Percentiles rank a stretch among this genome's conserved stretches.
Conservation (phyloP, 2,329 filamentous ascomycete genomes). For the Malbranchea cinnamomea region DNA sequence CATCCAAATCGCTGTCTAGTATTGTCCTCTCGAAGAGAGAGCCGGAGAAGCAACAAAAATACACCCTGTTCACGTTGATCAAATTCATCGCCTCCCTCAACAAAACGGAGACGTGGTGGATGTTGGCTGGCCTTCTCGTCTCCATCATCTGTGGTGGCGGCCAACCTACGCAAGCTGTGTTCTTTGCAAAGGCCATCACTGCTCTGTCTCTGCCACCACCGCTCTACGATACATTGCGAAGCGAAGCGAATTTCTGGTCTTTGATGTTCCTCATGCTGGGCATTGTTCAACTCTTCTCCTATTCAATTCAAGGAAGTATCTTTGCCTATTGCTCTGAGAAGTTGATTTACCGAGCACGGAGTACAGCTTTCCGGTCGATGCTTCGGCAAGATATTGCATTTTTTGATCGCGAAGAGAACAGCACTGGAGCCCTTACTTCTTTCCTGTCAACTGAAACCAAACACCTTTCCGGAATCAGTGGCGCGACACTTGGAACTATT, state of each 20-base stretch:
- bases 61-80: slow-evolving; percentile 60
- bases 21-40: slow-evolving; percentile 46
- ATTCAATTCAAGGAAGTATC: slow-evolving; percentile 51
- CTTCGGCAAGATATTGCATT: slow-evolving; percentile 85
- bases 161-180: slow-evolving; percentile 61
- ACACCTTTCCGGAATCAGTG: slow-evolving; percentile 74
- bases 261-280: slow-evolving; percentile 80
- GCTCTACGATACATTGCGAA: slow-evolving; percentile 43
- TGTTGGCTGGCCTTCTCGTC: slow-evolving; percentile 59
- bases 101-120: slow-evolving; percentile 50
- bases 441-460: slow-evolving; percentile 85
- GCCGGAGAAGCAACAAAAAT: slow-evolving; percentile 39
- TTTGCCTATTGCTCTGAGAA: slow-evolving; percentile 81
- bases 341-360: slow-evolving; percentile 67
- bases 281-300: slow-evolving; percentile 55
- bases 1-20: slow-evolving; percentile 49
- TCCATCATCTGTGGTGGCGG: slow-evolving; percentile 65
- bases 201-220: slow-evolving; percentile 45
- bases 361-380: slow-evolving; percentile 70
- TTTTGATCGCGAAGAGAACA: slow-evolving; percentile 83
- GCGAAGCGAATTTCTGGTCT: slow-evolving; percentile 71
- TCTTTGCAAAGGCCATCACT: slow-evolving; percentile 80
- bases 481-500: slow-evolving; percentile 74
- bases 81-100: slow-evolving; percentile 74
- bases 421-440: slow-evolving; percentile 71